Percentiles rank a stretch among this genome's conserved stretches.
Conservation (phyloP, 2,329 filamentous ascomycete species). For the Alternaria ethzedia region DNA sequence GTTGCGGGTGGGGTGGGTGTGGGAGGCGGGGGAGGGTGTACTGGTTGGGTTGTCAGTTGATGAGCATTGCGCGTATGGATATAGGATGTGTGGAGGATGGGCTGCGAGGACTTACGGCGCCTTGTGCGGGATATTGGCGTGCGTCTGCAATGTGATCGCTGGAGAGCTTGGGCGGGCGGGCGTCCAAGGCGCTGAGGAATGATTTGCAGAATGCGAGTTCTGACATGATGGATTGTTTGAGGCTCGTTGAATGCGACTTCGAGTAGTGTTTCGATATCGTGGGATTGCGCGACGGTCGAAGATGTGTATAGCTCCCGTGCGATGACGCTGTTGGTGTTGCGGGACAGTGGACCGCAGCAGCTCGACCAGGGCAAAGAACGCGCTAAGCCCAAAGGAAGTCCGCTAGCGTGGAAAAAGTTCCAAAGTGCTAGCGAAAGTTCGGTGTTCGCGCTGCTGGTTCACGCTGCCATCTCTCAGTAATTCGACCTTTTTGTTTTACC, state of each 20-base stretch:
- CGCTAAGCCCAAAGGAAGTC: conserved; percentile 15
- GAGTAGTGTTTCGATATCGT: not conserved
- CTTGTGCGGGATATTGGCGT: conserved; percentile 74
- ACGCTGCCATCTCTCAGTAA: conserved; percentile 5
- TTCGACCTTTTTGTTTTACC: not conserved
- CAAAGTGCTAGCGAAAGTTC: conserved; percentile 29
- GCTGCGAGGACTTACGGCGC: conserved; percentile 66
- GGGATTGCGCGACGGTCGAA: not conserved
- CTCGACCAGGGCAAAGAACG: not conserved
- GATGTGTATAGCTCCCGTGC: conserved; percentile 8
- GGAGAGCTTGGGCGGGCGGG: conserved; percentile 79
- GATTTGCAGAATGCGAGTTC: conserved; percentile 84
- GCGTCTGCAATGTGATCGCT: conserved; percentile 90
- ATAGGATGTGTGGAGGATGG: conserved; percentile 21
- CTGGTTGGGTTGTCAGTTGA: conserved; percentile 50
- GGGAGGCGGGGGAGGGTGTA: conserved; percentile 75
- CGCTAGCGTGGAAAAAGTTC: conserved; percentile 19
- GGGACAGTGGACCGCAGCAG: conserved; percentile 15
- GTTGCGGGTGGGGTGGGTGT: conserved; percentile 59
- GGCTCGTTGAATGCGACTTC: not conserved
- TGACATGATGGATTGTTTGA: conserved; percentile 37
- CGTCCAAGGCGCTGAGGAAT: conserved; percentile 81
- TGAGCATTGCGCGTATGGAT: conserved; percentile 31
- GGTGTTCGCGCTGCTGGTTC: conserved; percentile 16
- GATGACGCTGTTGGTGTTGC: conserved; percentile 42